phyloP scores from a whole-genome alignment of 2,329 filamentous ascomycete species.

The Aspergillus fijiensis region DNA sequence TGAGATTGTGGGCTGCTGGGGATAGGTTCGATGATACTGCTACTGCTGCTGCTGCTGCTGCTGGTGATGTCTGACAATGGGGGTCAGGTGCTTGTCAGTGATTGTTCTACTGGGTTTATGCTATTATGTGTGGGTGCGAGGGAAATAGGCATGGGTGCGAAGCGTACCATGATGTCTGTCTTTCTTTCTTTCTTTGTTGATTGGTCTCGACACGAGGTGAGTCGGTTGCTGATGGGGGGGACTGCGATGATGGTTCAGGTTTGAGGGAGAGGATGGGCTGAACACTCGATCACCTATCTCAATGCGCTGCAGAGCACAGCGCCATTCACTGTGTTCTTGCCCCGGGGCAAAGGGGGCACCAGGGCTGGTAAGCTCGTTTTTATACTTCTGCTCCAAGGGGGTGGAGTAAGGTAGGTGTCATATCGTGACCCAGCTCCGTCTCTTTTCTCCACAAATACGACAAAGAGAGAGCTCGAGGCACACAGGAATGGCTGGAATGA shows the following conservation, averaged over 20 bases:
- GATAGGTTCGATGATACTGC: neutral
- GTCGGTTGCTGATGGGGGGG: no score
- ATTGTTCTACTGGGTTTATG: neutral
- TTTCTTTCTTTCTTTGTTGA: neutral
- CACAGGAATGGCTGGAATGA: neutral
- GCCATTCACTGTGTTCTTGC: neutral
- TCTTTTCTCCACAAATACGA: neutral
- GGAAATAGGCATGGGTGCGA: neutral
- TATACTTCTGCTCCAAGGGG: neutral
- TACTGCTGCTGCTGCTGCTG: no score
- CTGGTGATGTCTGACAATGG: neutral
- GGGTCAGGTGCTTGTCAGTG: neutral
- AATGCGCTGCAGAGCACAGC: neutral
- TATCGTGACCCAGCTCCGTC: neutral
- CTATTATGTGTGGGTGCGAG: neutral
- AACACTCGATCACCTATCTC: neutral
- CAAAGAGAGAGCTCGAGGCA: neutral
- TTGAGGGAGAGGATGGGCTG: neutral
- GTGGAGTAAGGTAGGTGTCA: neutral
- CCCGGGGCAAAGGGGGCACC: no score
- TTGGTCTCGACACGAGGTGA: neutral
- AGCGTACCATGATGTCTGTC: neutral
- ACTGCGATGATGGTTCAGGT: neutral
- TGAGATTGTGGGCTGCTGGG: neutral
- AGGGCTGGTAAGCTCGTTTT: neutral